A percentile compares a stretch with the other conserved stretches of the same genome.
These are phyloP conservation scores for Dujonia santamariae DNA, from an alignment of 1,139 yeast species.

Conservation along the genomic window DNA sequence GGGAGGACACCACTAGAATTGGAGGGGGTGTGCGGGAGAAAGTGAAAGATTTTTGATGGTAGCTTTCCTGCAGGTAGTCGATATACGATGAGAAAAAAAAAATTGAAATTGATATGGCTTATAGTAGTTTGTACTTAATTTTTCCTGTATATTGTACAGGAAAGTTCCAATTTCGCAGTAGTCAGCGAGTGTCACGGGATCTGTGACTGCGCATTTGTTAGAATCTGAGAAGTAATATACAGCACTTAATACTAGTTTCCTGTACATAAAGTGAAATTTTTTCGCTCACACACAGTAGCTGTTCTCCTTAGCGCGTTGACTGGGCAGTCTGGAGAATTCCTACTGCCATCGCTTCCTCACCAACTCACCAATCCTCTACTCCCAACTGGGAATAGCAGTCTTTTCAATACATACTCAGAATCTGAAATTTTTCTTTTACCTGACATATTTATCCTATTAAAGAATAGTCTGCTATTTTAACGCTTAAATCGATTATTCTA, in stretches of 20 bases:
- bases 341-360: neutral
- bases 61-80: constrained; percentile 6
- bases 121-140: too few relatives aligned
- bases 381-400: too few relatives aligned
- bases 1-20: too few relatives aligned
- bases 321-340: neutral
- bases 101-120: neutral
- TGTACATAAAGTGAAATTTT: neutral
- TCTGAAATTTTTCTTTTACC: constrained; percentile 5
- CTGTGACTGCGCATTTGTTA: too few relatives aligned
- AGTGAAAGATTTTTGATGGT: neutral
- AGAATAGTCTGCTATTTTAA: constrained; percentile 63
- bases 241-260: neutral
- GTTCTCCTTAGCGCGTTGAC: neutral
- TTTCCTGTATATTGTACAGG: too few relatives aligned
- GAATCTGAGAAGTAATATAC: too few relatives aligned
- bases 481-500: constrained; percentile 63
- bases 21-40: constrained; percentile 4
- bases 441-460: constrained; percentile 31
- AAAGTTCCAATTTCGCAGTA: too few relatives aligned
- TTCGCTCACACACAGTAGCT: neutral
- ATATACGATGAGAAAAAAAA: neutral
- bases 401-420: neutral
- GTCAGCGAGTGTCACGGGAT: constrained; percentile 8
- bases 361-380: too few relatives aligned